A percentile compares a stretch with the other conserved stretches of the same genome.
Conservation (phyloP, 306 rosid genomes). For the Glycine tomentella region DNA sequence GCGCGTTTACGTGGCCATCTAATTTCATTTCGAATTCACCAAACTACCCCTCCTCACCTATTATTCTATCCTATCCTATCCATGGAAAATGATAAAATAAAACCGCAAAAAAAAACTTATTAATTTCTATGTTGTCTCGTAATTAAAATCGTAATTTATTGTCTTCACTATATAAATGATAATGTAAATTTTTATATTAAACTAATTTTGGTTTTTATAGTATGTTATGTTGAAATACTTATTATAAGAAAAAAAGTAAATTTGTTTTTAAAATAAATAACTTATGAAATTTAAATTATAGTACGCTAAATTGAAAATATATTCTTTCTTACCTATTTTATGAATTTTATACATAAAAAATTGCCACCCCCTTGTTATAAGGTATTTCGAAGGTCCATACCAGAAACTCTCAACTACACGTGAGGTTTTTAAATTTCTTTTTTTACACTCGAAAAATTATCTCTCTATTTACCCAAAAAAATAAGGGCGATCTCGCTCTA, state of each 20-base stretch:
- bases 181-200: background rate
- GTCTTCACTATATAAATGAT: background rate
- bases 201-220: background rate
- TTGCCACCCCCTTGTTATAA: background rate
- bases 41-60: constrained; percentile 43
- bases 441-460: background rate
- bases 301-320: background rate
- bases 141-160: background rate
- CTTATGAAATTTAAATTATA: background rate
- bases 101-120: too few relatives aligned
- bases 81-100: background rate
- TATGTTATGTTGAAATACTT: background rate
- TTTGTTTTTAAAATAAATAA: background rate
- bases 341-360: background rate
- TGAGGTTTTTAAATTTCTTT: background rate
- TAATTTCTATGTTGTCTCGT: background rate
- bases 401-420: background rate
- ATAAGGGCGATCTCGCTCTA: background rate
- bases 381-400: background rate
- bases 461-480: background rate
- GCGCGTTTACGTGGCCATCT: constrained; percentile 52
- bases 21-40: constrained; percentile 41
- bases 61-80: background rate
- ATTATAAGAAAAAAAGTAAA: background rate
- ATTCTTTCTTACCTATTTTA: background rate